These are phyloP conservation scores for Selaginella moellendorffii DNA, from an alignment of 75 land plant species.

Conservation along the genomic window DNA sequence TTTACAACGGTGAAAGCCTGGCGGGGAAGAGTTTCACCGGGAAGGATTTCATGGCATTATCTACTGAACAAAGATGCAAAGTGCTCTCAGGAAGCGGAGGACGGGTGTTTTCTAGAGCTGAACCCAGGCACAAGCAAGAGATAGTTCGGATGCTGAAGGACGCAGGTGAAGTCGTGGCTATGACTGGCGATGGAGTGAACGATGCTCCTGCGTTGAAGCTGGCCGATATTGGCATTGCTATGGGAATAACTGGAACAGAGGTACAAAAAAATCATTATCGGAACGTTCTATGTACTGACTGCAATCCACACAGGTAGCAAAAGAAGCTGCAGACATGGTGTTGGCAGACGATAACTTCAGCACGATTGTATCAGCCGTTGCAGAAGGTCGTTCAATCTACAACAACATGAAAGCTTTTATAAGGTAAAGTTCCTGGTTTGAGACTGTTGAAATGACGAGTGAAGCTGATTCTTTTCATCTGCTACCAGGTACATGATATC, in stretches of 20 bases:
- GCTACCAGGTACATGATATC: slow-evolving; percentile 82
- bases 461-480: too few relatives aligned
- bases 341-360: slow-evolving; percentile 9
- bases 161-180: slow-evolving; percentile 9
- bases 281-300: not conserved
- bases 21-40: slow-evolving; percentile 57
- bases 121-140: slow-evolving; percentile 7
- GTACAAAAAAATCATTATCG: not conserved
- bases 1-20: slow-evolving; percentile 37
- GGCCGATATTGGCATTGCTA: slow-evolving; percentile 8
- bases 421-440: too few relatives aligned
- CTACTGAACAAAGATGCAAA: slow-evolving; percentile 27
- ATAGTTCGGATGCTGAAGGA: slow-evolving; percentile 3
- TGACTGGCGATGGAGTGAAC: slow-evolving; percentile 11
- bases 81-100: slow-evolving; percentile 11
- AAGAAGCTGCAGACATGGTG: slow-evolving; percentile 8
- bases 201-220: slow-evolving; percentile 6
- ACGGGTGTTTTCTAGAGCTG: not conserved
- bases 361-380: slow-evolving; percentile 6
- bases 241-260: slow-evolving; percentile 7
- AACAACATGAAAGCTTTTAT: slow-evolving; percentile 10
- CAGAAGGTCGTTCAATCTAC: slow-evolving; percentile 3
- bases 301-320: not conserved
- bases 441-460: too few relatives aligned
- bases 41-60: slow-evolving; percentile 55